Conservation (phyloP, 768 basidiomycete species). For the Pleurotus eryngii region DNA sequence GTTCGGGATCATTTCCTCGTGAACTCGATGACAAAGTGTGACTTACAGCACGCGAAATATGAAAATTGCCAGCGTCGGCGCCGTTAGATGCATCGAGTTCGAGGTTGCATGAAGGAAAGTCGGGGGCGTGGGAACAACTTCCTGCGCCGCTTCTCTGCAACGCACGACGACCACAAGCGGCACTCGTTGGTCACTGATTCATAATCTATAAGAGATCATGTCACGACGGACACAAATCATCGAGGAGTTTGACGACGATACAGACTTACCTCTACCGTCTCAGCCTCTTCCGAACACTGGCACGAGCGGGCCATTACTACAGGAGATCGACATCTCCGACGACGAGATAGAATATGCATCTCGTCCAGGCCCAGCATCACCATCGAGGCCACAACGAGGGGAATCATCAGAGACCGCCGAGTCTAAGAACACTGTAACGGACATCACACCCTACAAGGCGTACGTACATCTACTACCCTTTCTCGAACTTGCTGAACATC, state of each 20-base stretch:
- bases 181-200: slow-evolving; percentile 4
- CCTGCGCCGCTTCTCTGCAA: background rate
- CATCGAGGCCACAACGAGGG: slow-evolving; percentile 30
- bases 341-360: slow-evolving; percentile 44
- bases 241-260: slow-evolving; percentile 93
- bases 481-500: background rate
- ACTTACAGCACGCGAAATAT: slow-evolving; percentile 28
- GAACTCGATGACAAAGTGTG: background rate
- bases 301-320: slow-evolving; percentile 69
- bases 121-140: slow-evolving; percentile 21
- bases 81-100: slow-evolving; percentile 28
- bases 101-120: slow-evolving; percentile 31
- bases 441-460: slow-evolving; percentile 84
- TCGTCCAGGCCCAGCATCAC: slow-evolving; percentile 55
- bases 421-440: slow-evolving; percentile 46
- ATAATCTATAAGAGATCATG: slow-evolving; percentile 36
- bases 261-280: slow-evolving; percentile 79
- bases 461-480: slow-evolving; percentile 31
- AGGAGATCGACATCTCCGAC: slow-evolving; percentile 63
- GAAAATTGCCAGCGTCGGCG: slow-evolving; percentile 27
- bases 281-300: slow-evolving; percentile 65
- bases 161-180: slow-evolving; percentile 5
- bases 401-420: slow-evolving; percentile 17
- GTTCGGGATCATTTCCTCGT: slow-evolving; percentile 9
- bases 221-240: slow-evolving; percentile 66